Evolutionary conservation across 2,329 filamentous ascomycete genomes (phyloP), one percentile per base, ranked within the genome.

Genomic region (Talaromyces sp.): DNA sequence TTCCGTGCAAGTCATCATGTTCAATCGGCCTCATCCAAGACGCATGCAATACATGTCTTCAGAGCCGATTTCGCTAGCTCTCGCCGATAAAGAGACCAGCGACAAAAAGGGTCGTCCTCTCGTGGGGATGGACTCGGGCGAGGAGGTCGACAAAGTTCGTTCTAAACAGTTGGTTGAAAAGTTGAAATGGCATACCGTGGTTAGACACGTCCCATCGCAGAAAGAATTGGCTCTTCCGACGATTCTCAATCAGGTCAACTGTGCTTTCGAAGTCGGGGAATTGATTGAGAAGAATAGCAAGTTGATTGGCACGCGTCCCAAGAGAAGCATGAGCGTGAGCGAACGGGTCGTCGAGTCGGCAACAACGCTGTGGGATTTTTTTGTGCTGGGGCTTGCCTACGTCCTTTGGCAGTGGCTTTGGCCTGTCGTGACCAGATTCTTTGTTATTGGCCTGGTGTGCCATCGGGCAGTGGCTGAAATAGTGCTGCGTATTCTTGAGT

Each of bases 21-120:
- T 96, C 75, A 88, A 96, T 69, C 84, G 93, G 54, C 95, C 95
- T 0, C 85, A 89, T 61, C 94, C 95, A 0, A 87, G 84, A 34
- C 86, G 88, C 60, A 98, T 99, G 95, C 94, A 99, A 76, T 99
- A 98, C 75, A 89, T 98, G 68, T 99, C 95, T 0, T 81, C 97
- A 23, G 85, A 87, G 31, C 94, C 95, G 0, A 98, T 99, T 57
- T 89, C 92, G 0, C 82, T 99, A 50, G 92, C 92, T 0, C 80
- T 99, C 14, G 90, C 85, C 2, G 90, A 94, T 71, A 92, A 94
- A 68, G 80, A 67, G 61, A 79, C 71, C 56, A 75, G 57, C 44
- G 71, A 66, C 59, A 76, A 73, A 56, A 72, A 69, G 53, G 66
- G 66, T 5, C 67, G 68, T 31, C 66, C 68, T 18, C 72, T 78